These are phyloP conservation scores for Aspergillus ochraceoroseus DNA, from an alignment of 2,329 filamentous ascomycete species.

Conservation along the genomic window DNA sequence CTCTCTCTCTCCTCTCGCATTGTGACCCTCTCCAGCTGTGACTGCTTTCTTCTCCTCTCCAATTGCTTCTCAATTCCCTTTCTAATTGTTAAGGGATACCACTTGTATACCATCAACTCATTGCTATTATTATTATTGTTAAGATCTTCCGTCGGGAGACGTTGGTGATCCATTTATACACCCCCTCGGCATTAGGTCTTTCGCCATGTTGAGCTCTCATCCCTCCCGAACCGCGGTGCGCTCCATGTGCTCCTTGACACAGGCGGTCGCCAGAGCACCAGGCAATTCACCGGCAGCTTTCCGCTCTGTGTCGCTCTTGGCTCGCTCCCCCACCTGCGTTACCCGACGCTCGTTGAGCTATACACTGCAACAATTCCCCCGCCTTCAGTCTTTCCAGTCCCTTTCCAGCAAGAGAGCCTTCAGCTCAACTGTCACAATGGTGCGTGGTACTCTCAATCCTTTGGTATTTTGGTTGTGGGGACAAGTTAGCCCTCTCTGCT, in stretches of 20 bases:
- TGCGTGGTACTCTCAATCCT: slow-evolving; percentile 24
- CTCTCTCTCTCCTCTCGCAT: too few species aligned
- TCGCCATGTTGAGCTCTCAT: slow-evolving; percentile 33
- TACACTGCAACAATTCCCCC: slow-evolving; percentile 33
- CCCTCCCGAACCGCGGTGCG: slow-evolving; percentile 38
- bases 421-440: slow-evolving; percentile 38
- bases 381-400: slow-evolving; percentile 33
- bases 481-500: too few species aligned
- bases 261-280: slow-evolving; percentile 29
- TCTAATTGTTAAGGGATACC: too few species aligned
- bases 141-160: too few species aligned
- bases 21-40: too few species aligned
- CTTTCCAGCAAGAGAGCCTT: slow-evolving; percentile 35
- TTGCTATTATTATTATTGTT: too few species aligned
- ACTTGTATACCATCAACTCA: too few species aligned
- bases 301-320: slow-evolving; percentile 28
- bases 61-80: slow-evolving; percentile 1
- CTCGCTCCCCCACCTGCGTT: slow-evolving; percentile 26
- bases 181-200: slow-evolving; percentile 14
- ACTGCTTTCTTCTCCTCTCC: background rate
- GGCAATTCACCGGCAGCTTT: slow-evolving; percentile 33
- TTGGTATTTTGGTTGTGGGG: too few species aligned
- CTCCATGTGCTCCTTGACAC: slow-evolving; percentile 36
- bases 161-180: too few species aligned
- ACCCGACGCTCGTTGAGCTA: slow-evolving; percentile 30